Conservation (phyloP, 129 eudicot species). For the Logfia minima region DNA sequence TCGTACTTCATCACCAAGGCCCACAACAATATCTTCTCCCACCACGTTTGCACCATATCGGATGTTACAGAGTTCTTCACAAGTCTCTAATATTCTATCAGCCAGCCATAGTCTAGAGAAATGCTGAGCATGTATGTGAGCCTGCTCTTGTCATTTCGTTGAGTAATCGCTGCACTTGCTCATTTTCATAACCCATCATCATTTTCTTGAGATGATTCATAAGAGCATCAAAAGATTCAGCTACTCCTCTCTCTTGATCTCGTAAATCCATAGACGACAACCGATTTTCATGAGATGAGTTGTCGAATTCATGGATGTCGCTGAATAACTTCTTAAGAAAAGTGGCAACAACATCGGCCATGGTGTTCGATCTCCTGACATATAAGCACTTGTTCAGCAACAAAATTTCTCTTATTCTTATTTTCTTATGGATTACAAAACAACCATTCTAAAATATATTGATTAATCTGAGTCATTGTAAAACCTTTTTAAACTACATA, state of each 20-base stretch:
- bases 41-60: neutral
- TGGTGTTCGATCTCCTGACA: neutral
- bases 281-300: neutral
- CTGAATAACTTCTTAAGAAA: neutral
- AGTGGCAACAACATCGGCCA: neutral
- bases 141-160: no score
- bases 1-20: conserved; percentile 34
- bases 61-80: conserved; percentile 26
- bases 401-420: neutral
- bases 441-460: neutral
- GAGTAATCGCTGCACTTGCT: no score
- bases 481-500: no score
- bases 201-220: neutral
- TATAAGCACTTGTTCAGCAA: neutral
- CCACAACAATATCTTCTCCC: conserved; percentile 24
- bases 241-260: neutral
- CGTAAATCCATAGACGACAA: neutral
- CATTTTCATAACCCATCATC: no score
- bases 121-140: no score
- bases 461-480: no score
- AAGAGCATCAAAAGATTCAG: neutral
- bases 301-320: neutral
- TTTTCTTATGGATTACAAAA: neutral
- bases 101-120: no score
- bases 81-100: neutral